These are phyloP conservation scores for Chlamydomonas applanata DNA, from an alignment of 139 green algal species.

Conservation along the genomic window DNA sequence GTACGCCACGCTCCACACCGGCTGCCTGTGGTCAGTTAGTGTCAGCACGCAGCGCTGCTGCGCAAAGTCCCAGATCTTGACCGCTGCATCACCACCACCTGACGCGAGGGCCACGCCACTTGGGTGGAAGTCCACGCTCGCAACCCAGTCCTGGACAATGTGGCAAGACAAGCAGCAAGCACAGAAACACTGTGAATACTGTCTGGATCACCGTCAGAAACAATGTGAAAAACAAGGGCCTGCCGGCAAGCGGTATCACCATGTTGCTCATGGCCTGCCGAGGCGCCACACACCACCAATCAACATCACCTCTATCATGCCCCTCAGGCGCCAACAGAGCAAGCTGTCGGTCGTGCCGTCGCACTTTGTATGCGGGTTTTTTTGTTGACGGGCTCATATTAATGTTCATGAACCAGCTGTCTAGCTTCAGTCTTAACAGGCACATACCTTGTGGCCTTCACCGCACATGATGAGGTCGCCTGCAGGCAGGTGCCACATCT, in stretches of 20 bases:
- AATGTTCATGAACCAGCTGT: background rate
- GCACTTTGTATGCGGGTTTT: no score
- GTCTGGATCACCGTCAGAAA: no score
- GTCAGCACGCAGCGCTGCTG: conserved; percentile 75
- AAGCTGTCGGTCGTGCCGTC: no score
- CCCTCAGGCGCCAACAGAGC: no score
- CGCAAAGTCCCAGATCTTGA: conserved; percentile 88
- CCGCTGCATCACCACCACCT: conserved; percentile 70
- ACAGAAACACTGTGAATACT: no score
- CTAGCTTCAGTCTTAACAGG: background rate
- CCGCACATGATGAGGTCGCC: conserved; percentile 79
- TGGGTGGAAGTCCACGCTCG: conserved; percentile 76
- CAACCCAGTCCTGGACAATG: conserved; percentile 67
- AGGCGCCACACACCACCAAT: no score
- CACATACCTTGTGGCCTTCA: conserved; percentile 64
- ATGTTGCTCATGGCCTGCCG: no score
- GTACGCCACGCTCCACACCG: conserved; percentile 60
- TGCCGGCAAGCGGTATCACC: no score
- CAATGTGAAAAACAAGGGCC: no score
- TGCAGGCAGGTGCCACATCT: conserved; percentile 56
- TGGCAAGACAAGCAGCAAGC: no score
- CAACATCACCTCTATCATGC: no score
- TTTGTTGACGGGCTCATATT: background rate
- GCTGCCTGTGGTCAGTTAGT: conserved; percentile 77
- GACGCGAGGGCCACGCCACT: conserved; percentile 63